Conservation (phyloP, 306 rosid species). For the Potentilla sterilis region DNA sequence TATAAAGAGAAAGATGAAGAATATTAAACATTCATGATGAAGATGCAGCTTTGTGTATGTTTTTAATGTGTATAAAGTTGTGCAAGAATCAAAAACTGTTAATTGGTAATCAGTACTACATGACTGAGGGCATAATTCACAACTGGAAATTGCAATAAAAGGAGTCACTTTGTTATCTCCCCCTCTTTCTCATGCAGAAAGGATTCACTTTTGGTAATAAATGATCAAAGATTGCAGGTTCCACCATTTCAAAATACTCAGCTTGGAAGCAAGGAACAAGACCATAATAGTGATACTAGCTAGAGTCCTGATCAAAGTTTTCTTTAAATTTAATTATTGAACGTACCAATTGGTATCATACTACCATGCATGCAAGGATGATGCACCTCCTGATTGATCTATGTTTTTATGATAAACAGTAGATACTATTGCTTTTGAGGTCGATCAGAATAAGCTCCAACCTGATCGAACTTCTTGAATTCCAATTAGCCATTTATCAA, state of each 20-base stretch:
- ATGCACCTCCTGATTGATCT: not conserved
- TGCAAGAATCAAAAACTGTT: constrained; percentile 4
- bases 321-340: not conserved
- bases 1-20: not conserved
- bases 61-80: constrained; percentile 12
- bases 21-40: not conserved
- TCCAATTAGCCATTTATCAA: not conserved
- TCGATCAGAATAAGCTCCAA: not conserved
- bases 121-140: constrained; percentile 11
- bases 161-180: constrained; percentile 1
- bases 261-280: not conserved
- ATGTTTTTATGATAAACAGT: not conserved
- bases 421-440: not conserved
- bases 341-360: not conserved
- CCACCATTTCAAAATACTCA: not conserved
- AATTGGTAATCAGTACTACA: constrained; percentile 14
- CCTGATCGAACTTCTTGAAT: not conserved
- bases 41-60: constrained; percentile 9
- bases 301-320: not conserved
- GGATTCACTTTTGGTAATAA: not conserved
- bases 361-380: too few species aligned
- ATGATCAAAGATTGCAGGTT: not conserved
- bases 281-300: not conserved
- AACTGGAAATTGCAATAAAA: constrained; percentile 8
- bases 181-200: not conserved